These are phyloP conservation scores for Bipolaris oryzae DNA, from an alignment of 2,329 filamentous ascomycete genomes.

Conservation along the genomic window DNA sequence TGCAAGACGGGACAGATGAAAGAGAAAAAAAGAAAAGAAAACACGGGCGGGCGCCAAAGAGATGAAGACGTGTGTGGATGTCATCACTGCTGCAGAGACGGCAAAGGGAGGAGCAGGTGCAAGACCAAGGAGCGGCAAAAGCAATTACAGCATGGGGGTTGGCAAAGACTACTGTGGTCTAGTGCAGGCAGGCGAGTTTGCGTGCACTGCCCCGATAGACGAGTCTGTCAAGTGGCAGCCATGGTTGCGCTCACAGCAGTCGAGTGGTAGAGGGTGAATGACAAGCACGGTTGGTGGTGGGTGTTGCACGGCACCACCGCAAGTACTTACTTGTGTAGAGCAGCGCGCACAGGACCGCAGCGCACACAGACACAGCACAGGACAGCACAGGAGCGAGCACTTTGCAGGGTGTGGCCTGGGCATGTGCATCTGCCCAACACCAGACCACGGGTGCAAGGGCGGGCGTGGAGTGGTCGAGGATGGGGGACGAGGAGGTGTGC, in stretches of 20 bases:
- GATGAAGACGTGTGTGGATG: slow-evolving; percentile 23
- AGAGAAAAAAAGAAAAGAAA: neutral
- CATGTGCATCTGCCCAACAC: slow-evolving; percentile 6
- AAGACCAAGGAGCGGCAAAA: slow-evolving; percentile 26
- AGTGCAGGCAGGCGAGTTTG: slow-evolving; percentile 21
- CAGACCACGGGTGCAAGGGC: slow-evolving; percentile 1
- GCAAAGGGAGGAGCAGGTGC: slow-evolving; percentile 15
- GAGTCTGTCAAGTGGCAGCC: slow-evolving; percentile 31
- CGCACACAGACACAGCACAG: too few species aligned
- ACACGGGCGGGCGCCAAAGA: slow-evolving; percentile 13
- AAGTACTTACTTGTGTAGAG: too few species aligned
- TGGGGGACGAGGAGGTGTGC: slow-evolving; percentile 5
- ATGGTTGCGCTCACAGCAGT: slow-evolving; percentile 28
- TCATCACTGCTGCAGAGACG: slow-evolving; percentile 25
- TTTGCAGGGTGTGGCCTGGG: slow-evolving; percentile 5
- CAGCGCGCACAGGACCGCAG: too few species aligned
- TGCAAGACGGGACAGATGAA: slow-evolving; percentile 16
- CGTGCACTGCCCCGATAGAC: slow-evolving; percentile 27
- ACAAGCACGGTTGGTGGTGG: neutral
- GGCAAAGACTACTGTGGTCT: neutral
- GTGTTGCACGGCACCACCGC: slow-evolving; percentile 21
- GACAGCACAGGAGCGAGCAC: neutral
- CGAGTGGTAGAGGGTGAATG: slow-evolving; percentile 14
- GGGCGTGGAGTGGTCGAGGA: neutral
- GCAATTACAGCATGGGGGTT: slow-evolving; percentile 9